phyloP scores from a whole-genome alignment of 805 yeast genomes.

The Wickerhamiella brachini region DNA sequence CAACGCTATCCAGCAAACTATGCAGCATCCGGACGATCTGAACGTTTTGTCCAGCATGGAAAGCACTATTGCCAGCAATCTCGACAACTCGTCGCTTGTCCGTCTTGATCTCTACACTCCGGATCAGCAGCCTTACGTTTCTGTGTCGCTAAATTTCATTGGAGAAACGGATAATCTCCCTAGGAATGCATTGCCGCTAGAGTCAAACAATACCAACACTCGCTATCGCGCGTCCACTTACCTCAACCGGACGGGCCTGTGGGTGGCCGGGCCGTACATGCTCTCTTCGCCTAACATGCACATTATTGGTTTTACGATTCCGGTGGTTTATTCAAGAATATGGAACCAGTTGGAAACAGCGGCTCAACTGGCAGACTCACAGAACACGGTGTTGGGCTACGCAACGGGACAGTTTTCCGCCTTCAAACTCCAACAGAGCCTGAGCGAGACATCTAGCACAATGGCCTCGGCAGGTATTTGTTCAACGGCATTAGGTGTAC shows the following conservation, averaged over 20 bases:
- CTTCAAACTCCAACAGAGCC: constrained; percentile 7
- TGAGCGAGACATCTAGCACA: constrained; percentile 7
- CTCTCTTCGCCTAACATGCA: constrained; percentile 3
- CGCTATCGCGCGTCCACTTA: not conserved
- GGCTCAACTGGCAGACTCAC: not conserved
- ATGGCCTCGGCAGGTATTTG: constrained; percentile 10
- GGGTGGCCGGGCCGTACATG: constrained; percentile 8
- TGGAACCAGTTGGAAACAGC: not conserved
- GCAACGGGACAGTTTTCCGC: constrained; percentile 12
- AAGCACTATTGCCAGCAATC: not conserved
- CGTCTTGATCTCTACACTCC: not conserved
- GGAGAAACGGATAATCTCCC: not conserved
- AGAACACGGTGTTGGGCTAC: constrained; percentile 6
- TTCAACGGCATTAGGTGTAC: constrained; percentile 12
- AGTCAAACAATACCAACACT: constrained; percentile 11
- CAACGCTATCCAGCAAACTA: constrained; percentile 9
- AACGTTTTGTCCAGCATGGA: constrained; percentile 2
- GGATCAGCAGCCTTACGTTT: not conserved
- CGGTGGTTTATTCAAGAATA: constrained; percentile 1
- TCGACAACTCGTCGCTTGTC: not conserved
- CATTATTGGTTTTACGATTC: constrained; percentile 11
- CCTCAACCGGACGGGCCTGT: not conserved
- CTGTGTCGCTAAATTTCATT: not conserved
- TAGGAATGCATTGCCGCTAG: not conserved
- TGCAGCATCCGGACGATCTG: constrained; percentile 1